Conservation (phyloP, 176 grass and related monocot species). For the Chloris gayana region DNA sequence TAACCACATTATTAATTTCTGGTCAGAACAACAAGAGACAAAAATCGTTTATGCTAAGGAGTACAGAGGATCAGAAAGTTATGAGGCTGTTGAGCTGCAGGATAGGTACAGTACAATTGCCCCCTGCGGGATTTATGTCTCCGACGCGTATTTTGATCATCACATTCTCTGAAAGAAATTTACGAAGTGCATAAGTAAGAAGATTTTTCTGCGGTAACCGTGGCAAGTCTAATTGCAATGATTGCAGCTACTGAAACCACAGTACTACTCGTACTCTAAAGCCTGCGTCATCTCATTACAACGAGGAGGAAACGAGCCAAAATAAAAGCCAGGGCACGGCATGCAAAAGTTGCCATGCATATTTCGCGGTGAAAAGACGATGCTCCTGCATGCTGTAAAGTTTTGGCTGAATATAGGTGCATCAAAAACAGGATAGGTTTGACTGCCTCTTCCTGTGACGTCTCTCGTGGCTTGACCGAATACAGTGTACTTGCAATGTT, state of each 20-base stretch:
- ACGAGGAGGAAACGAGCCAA: conserved; percentile 35
- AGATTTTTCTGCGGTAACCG: neutral
- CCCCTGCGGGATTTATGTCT: neutral
- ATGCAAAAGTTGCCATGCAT: conserved; percentile 31
- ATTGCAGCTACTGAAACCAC: conserved; percentile 21
- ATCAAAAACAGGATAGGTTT: conserved; percentile 38
- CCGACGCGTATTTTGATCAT: conserved; percentile 3
- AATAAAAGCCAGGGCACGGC: conserved; percentile 26
- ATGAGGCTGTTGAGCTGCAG: conserved; percentile 44
- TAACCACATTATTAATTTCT: conserved; percentile 38
- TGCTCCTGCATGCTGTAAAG: conserved; percentile 24
- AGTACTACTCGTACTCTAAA: conserved; percentile 24
- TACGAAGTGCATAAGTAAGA: neutral
- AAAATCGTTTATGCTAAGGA: conserved; percentile 41
- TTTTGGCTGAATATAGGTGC: conserved; percentile 30
- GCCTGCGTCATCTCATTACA: conserved; percentile 37
- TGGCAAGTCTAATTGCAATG: conserved; percentile 18
- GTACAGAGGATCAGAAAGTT: conserved; percentile 44
- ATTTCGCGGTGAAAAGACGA: conserved; percentile 35
- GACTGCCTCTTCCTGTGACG: conserved; percentile 29
- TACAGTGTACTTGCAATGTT: conserved; percentile 2
- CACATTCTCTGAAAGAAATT: neutral
- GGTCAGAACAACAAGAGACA: conserved; percentile 46
- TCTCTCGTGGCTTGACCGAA: conserved; percentile 29
- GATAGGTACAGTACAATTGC: conserved; percentile 9